Evolutionary conservation across 2,329 filamentous ascomycete species (phyloP).

Genomic region (Chrysosporium queenslandicum): DNA sequence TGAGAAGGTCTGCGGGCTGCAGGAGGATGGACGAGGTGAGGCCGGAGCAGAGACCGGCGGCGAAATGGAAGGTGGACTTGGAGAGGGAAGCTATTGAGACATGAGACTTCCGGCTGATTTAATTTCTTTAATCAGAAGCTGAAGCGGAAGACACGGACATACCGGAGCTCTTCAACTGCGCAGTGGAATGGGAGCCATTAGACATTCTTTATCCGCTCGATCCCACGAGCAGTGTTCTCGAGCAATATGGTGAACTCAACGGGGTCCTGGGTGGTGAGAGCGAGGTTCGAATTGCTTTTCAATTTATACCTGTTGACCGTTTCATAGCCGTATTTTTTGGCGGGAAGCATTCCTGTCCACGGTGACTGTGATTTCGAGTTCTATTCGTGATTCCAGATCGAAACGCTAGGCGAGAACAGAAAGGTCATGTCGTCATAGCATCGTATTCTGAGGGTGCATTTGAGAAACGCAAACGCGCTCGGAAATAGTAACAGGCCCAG

Average conservation of each 20-base stretch:
- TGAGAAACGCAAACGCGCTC: too few relatives aligned
- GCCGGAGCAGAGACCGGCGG: constrained; percentile 78
- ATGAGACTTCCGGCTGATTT: background rate
- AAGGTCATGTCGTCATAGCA: constrained; percentile 10
- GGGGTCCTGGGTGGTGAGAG: too few relatives aligned
- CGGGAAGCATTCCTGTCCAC: background rate
- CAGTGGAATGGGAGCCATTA: constrained; percentile 14
- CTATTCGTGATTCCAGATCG: background rate
- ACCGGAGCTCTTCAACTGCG: constrained; percentile 11
- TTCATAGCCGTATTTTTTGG: too few relatives aligned
- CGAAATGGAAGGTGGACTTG: constrained; percentile 62
- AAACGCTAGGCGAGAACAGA: constrained; percentile 1
- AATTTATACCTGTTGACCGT: too few relatives aligned
- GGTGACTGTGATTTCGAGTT: background rate
- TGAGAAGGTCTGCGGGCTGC: constrained; percentile 90
- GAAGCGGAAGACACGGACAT: background rate
- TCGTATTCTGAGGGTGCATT: background rate
- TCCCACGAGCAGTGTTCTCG: too few relatives aligned
- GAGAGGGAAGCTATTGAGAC: background rate
- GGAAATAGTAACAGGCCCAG: too few relatives aligned
- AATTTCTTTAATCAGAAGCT: background rate
- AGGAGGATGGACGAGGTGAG: constrained; percentile 79
- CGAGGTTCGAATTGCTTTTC: too few relatives aligned
- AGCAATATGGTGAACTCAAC: background rate
- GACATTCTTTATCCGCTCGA: constrained; percentile 13